Evolutionary conservation across 768 basidiomycete genomes (phyloP), one percentile per base, ranked within the genome.

Genomic region (Tylopilus sp.): DNA sequence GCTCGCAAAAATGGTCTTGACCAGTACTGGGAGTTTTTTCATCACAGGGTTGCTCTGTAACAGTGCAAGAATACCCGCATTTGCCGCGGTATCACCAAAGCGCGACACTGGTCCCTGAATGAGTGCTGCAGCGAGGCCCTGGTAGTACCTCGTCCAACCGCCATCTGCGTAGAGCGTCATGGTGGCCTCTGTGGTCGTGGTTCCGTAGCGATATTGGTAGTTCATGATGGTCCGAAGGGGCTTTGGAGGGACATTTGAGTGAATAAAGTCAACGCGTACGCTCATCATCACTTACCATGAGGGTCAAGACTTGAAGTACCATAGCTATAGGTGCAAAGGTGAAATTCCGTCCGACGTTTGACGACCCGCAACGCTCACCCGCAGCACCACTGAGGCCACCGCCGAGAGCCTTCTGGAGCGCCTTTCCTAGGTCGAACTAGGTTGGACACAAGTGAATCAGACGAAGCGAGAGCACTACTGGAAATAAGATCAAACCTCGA

Each of bases 211-310:
- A 67, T 94, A 93, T 71, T 94, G 92, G 65, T 90, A 97, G 75
- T 98, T 98, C 95, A 98, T 98, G 49, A 94, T 79, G 3, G 95
- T 97, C n/a, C 92, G 81, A n/a, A 95, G 69, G 6, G 92, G 93
- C 87, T 87, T 48, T 12, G 39, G 42, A 23, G n/a, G 25, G n/a
- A 33, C 22, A n/a, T 12, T 53, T 38, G 35, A 1, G 1, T 53
- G 50, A 28, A 41, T 13, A 41, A 2, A 39, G 20, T 45, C 21
- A 20, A 13, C 33, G 25, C 25, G 22, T 3, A 20, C 5, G 23
- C 21, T 28, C 15, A 30, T 23, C 38, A 22, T 26, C 3, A 41
- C 52, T 44, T 56, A 71, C 73, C 93, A 97, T 97, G 52, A 95
- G 78, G 1, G 85, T 82, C 45, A 97, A 67, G 17, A 98, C 95